Evolutionary conservation across 495 filamentous ascomycete genomes (phyloP), one percentile per base, ranked within the genome.

Genomic region (Terfezia boudieri): DNA sequence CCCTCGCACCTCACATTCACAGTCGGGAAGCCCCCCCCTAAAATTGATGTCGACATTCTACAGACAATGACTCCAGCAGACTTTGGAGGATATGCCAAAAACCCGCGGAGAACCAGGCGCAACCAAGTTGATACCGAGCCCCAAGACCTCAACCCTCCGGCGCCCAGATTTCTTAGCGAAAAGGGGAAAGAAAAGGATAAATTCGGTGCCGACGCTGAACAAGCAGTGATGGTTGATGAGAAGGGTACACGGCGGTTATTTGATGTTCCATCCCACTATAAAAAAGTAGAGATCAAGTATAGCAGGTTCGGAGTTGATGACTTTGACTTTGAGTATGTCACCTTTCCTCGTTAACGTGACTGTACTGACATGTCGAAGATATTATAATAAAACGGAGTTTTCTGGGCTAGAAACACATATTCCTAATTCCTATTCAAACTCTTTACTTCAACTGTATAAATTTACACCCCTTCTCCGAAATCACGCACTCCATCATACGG

Each of bases 281-380:
- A 81, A 53, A 87, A 86, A 60, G 79, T 92, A 5, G 86, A 95
- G 66, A 96, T 95, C 66, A 94, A 94, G 62, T 94, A 94, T 66
- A 93, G 89, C 68, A 86, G 83, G 65, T 95, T 93, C 69, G 89
- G 90, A 10, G 85, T 99, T 2, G 86, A 94, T 61, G 92, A 96
- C 67, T 96, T 96, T 65, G 89, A 98, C 67, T 98, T 98, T 70
- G 78, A 79, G 83, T 94, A 68, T 66, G 77, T 62, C 1, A 12
- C 35, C 54, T n/a, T 49, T n/a, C 11, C 12, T 9, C 49, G 43
- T 20, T 9, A 6, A 14, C 14, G 14, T 14, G 14, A n/a, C 5
- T 6, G 43, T 14, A 52, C 49, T 56, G 16, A 52, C 22, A 53
- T 36, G 26, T 17, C 2, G 22, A 57, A 92, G 87, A 51, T 94